Percentiles rank a stretch among this genome's conserved stretches.
Conservation (phyloP, 352 stramenopile species). For the Phytophthora cajani region DNA sequence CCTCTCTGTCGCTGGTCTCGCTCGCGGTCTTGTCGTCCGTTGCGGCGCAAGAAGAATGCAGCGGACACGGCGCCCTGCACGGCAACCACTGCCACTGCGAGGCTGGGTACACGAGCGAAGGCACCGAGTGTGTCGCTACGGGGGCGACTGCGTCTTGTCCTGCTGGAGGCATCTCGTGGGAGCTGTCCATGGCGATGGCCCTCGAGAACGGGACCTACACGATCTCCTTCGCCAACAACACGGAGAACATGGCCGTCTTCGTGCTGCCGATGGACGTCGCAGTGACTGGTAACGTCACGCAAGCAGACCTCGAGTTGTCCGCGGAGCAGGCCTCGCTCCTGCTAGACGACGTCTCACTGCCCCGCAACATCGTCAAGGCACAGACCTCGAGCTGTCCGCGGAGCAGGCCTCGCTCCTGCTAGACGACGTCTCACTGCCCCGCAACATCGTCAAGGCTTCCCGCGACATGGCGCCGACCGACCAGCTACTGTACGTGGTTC, state of each 20-base stretch:
- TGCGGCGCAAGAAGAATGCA: constrained; percentile 41
- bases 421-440: constrained; percentile 48
- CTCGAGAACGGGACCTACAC: constrained; percentile 58
- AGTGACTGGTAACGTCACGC: constrained; percentile 17
- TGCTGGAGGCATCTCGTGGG: constrained; percentile 45
- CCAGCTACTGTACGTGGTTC: constrained; percentile 51
- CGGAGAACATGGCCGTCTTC: constrained; percentile 55
- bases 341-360: constrained; percentile 48
- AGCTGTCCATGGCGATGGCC: constrained; percentile 46
- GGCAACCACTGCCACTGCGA: constrained; percentile 58
- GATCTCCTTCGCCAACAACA: constrained; percentile 49
- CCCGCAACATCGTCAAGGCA: no score
- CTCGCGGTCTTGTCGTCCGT: constrained; percentile 16
- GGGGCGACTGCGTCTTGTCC: constrained; percentile 33
- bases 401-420: constrained; percentile 23
- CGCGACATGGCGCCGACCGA: constrained; percentile 50
- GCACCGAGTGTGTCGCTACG: constrained; percentile 41
- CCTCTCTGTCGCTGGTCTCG: constrained; percentile 23
- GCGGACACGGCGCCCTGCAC: constrained; percentile 49
- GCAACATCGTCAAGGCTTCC: constrained; percentile 50
- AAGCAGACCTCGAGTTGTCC: constrained; percentile 36
- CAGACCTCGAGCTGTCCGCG: constrained; percentile 37
- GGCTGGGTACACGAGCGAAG: constrained; percentile 48
- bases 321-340: constrained; percentile 19
- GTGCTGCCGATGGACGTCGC: constrained; percentile 42